These are phyloP conservation scores for Phytophthora tentaculata DNA, from an alignment of 352 stramenopile species.

Conservation along the genomic window DNA sequence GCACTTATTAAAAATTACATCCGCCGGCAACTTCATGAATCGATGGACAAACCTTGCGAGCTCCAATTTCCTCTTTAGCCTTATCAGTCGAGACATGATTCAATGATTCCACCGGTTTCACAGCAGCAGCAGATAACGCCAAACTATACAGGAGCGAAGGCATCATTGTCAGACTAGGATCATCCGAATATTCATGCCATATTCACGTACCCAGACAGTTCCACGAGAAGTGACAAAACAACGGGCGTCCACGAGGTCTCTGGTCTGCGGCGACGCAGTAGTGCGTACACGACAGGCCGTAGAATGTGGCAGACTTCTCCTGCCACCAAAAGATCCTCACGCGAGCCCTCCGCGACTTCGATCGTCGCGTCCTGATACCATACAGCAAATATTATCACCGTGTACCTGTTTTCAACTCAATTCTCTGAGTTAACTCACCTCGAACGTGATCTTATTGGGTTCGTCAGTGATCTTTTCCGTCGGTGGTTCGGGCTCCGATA, in stretches of 20 bases:
- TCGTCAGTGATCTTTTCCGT: conserved; percentile 33
- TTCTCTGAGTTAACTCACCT: conserved; percentile 47
- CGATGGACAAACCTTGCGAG: conserved; percentile 59
- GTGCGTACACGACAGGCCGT: conserved; percentile 71
- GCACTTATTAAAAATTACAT: conserved; percentile 3
- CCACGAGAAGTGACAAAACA: conserved; percentile 61
- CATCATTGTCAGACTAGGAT: conserved; percentile 5
- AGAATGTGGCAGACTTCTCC: conserved; percentile 84
- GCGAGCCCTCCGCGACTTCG: conserved; percentile 36
- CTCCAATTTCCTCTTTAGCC: conserved; percentile 58
- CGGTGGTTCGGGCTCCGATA: conserved; percentile 31
- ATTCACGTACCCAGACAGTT: conserved; percentile 63
- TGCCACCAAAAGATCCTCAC: conserved; percentile 57
- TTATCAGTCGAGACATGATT: conserved; percentile 41
- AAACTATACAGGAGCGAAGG: conserved; percentile 44
- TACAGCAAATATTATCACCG: neutral
- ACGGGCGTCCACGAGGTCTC: conserved; percentile 70
- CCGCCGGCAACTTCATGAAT: neutral
- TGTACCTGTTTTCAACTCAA: neutral
- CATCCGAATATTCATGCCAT: neutral
- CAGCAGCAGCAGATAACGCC: conserved; percentile 56
- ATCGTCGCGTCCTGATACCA: conserved; percentile 57
- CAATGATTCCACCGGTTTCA: conserved; percentile 50
- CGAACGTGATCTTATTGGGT: conserved; percentile 61
- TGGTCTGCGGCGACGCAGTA: conserved; percentile 63